Conservation (phyloP, 2,329 filamentous ascomycete species). For the Claviceps humidiphila region DNA sequence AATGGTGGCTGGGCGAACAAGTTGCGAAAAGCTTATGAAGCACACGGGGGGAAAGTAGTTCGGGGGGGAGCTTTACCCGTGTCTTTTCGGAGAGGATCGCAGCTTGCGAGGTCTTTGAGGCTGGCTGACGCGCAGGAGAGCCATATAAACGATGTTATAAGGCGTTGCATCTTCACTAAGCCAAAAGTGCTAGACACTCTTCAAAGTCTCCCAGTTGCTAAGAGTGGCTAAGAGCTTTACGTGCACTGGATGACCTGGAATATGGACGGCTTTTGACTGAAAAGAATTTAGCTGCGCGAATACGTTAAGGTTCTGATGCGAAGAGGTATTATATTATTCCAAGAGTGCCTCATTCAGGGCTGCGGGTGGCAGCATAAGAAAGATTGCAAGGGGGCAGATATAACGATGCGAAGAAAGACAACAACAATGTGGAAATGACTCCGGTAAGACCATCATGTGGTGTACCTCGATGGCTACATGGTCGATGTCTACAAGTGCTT, state of each 20-base stretch:
- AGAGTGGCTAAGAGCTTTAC: too few species aligned
- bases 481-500: neutral
- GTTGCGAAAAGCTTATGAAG: neutral
- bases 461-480: constrained; percentile 2
- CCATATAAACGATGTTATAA: neutral
- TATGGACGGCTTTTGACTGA: neutral
- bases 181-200: too few species aligned
- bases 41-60: neutral
- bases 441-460: constrained; percentile 3
- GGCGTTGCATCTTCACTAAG: neutral
- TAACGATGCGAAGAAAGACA: neutral
- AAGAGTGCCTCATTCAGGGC: neutral
- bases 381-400: neutral
- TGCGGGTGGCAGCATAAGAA: neutral
- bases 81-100: constrained; percentile 15
- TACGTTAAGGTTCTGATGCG: neutral
- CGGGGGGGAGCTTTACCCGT: constrained; percentile 9
- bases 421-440: neutral
- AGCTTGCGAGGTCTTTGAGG: constrained; percentile 12
- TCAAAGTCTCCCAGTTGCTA: too few species aligned
- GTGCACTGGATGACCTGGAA: neutral
- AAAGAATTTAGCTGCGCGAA: too few species aligned
- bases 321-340: neutral
- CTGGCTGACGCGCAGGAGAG: constrained; percentile 7
- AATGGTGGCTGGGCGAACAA: too few species aligned